These are phyloP conservation scores for Teratosphaeriaceae sp. DNA, from an alignment of 2,329 filamentous ascomycete species.

Conservation along the genomic window DNA sequence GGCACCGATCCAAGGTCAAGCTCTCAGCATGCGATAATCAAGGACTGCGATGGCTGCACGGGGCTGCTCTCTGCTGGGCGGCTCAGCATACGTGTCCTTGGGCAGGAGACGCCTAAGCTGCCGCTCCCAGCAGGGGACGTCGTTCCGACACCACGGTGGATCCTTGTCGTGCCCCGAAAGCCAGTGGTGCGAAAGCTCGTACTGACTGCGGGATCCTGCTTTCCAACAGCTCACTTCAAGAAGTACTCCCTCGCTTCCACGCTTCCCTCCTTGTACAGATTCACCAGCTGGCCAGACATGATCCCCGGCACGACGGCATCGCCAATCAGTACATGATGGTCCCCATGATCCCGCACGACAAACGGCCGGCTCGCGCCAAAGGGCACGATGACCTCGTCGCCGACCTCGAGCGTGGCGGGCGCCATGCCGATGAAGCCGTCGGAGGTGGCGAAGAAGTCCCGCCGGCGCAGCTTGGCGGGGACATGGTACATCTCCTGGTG, in stretches of 20 bases:
- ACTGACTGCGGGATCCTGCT: no score
- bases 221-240: no score
- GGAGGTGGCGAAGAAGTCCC: slow-evolving; percentile 18
- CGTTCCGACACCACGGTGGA: no score
- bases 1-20: no score
- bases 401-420: slow-evolving; percentile 9
- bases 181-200: no score
- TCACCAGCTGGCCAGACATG: slow-evolving; percentile 10
- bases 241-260: slow-evolving; percentile 6
- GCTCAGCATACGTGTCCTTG: no score
- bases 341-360: slow-evolving; percentile 8
- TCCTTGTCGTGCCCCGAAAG: no score
- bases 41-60: no score
- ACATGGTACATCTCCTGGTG: slow-evolving; percentile 6
- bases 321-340: slow-evolving; percentile 8
- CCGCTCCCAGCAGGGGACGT: no score
- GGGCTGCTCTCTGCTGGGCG: no score
- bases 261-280: slow-evolving; percentile 5
- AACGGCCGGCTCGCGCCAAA: slow-evolving; percentile 11
- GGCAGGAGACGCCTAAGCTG: no score
- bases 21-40: no score
- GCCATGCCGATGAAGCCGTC: slow-evolving; percentile 16
- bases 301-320: slow-evolving; percentile 13
- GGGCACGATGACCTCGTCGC: slow-evolving; percentile 13
- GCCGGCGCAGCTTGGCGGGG: slow-evolving; percentile 8